Conservation (phyloP, 179 eudicot genomes). For the Silene noctiflora region DNA sequence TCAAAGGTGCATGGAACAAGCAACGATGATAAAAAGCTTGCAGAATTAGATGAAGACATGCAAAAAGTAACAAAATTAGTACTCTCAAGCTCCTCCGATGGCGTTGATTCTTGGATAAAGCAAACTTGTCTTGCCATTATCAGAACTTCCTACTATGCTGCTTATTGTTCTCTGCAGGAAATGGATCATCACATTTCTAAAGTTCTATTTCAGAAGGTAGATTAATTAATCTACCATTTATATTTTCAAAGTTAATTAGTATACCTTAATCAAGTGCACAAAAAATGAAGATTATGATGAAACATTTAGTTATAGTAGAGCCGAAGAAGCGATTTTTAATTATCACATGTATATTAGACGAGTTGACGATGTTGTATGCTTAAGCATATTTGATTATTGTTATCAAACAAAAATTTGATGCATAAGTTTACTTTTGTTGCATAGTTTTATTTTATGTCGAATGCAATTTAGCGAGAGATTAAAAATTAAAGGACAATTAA, state of each 20-base stretch:
- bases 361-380: background rate
- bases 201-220: constrained; percentile 55
- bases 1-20: constrained; percentile 12
- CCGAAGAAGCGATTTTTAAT: background rate
- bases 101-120: constrained; percentile 34
- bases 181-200: constrained; percentile 51
- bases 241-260: background rate
- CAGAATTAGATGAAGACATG: constrained; percentile 43
- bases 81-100: constrained; percentile 30
- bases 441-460: too few relatives aligned
- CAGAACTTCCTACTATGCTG: constrained; percentile 50
- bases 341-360: background rate
- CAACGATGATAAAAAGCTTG: background rate
- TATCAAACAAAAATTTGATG: too few relatives aligned
- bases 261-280: background rate
- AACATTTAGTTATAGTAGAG: background rate
- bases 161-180: constrained; percentile 38
- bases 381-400: background rate
- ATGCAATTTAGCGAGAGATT: too few relatives aligned
- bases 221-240: background rate
- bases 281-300: background rate
- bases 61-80: constrained; percentile 48
- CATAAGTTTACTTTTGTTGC: too few relatives aligned
- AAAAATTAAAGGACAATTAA: too few relatives aligned
- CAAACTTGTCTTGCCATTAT: constrained; percentile 52